Conservation (phyloP, 2,329 filamentous ascomycete species). For the Canariomyces notabilis region DNA sequence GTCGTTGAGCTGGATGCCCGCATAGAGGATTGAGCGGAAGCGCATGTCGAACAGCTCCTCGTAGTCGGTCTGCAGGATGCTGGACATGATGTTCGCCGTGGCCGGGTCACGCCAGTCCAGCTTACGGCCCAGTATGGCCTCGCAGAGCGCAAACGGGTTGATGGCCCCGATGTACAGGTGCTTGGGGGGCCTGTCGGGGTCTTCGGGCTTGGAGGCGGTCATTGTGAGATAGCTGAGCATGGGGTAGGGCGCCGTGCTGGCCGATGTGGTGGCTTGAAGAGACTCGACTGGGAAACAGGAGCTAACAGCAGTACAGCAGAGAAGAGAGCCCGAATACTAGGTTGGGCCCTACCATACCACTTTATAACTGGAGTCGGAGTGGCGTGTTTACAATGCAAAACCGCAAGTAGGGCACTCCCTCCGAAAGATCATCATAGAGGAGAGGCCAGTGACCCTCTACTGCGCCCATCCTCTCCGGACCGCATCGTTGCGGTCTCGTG, state of each 20-base stretch:
- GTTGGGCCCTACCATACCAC: too few species aligned
- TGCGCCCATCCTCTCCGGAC: too few species aligned
- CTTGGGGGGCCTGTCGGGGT: slow-evolving; percentile 35
- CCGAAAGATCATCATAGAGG: too few species aligned
- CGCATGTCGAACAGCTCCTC: slow-evolving; percentile 44
- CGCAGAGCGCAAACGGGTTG: slow-evolving; percentile 42
- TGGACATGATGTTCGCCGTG: slow-evolving; percentile 33
- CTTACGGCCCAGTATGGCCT: slow-evolving; percentile 39
- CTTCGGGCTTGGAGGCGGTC: slow-evolving; percentile 10
- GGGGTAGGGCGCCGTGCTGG: background rate
- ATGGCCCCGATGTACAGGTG: slow-evolving; percentile 36
- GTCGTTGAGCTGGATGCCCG: slow-evolving; percentile 38
- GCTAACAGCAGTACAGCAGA: too few species aligned
- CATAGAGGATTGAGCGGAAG: slow-evolving; percentile 38
- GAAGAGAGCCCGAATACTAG: too few species aligned
- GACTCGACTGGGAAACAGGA: too few species aligned
- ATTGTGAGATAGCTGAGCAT: slow-evolving; percentile 5
- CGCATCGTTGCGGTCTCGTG: too few species aligned
- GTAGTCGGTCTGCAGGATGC: slow-evolving; percentile 43
- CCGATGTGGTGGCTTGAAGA: background rate
- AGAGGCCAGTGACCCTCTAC: too few species aligned
- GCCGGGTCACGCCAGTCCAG: slow-evolving; percentile 34
- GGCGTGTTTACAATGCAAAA: too few species aligned
- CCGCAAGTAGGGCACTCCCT: too few species aligned
- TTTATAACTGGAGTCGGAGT: too few species aligned